Evolutionary conservation across 2,329 filamentous ascomycete species (phyloP).

Genomic region (Colletotrichum phormii): DNA sequence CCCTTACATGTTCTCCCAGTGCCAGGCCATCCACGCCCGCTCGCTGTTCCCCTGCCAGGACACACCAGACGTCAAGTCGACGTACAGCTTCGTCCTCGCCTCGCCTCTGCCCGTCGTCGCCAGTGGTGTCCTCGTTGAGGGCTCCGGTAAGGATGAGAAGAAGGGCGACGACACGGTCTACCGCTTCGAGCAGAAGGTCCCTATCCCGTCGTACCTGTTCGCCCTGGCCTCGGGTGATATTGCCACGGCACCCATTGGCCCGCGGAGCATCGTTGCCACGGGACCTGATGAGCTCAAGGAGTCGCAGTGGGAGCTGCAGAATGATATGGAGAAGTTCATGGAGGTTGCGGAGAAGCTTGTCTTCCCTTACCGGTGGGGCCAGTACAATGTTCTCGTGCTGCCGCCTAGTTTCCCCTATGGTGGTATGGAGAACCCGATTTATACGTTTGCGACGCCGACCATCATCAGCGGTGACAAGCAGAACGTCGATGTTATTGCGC

Average conservation of each 20-base stretch:
- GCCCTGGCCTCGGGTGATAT: slow-evolving; percentile 92
- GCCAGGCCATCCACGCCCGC: slow-evolving; percentile 94
- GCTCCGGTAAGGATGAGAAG: slow-evolving; percentile 56
- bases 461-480: slow-evolving; percentile 91
- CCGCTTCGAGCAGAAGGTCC: slow-evolving; percentile 88
- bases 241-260: slow-evolving; percentile 85
- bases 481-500: slow-evolving; percentile 96
- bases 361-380: slow-evolving; percentile 92
- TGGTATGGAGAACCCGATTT: slow-evolving; percentile 93
- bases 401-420: slow-evolving; percentile 93
- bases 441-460: slow-evolving; percentile 94
- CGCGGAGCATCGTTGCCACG: slow-evolving; percentile 85
- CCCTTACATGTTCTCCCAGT: slow-evolving; percentile 98
- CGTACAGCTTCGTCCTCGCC: slow-evolving; percentile 87
- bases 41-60: slow-evolving; percentile 98
- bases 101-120: slow-evolving; percentile 92
- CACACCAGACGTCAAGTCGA: slow-evolving; percentile 97
- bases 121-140: slow-evolving; percentile 76
- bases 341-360: slow-evolving; percentile 84
- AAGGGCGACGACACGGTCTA: slow-evolving; percentile 75
- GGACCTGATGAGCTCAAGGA: slow-evolving; percentile 87
- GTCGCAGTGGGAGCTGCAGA: slow-evolving; percentile 92
- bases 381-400: slow-evolving; percentile 93
- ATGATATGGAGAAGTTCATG: slow-evolving; percentile 92
- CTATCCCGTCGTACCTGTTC: slow-evolving; percentile 94